Evolutionary conservation across 345 rosid genomes (phyloP).

Genomic region (Nephelium lappaceum): DNA sequence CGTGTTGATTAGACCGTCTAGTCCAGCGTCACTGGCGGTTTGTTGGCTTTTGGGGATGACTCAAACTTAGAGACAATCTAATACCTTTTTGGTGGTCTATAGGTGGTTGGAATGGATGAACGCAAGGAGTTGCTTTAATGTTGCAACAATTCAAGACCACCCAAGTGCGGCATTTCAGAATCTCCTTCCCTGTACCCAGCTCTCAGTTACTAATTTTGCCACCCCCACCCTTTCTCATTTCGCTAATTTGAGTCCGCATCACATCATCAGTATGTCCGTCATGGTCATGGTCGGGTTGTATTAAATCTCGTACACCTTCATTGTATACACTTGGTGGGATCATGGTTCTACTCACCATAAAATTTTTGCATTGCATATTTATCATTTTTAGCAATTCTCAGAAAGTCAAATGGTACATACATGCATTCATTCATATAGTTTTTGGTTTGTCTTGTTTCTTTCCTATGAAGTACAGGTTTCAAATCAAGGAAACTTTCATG

Average conservation of each 20-base stretch:
- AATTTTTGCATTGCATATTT: constrained; percentile 39
- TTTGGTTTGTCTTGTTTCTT: too few relatives aligned
- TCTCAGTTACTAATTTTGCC: constrained; percentile 14
- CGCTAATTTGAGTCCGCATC: constrained; percentile 26
- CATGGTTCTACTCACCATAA: constrained; percentile 30
- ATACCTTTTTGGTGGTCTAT: constrained; percentile 1
- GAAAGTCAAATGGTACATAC: constrained; percentile 31
- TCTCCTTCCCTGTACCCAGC: constrained; percentile 12
- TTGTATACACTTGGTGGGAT: constrained; percentile 17
- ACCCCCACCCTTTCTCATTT: background rate
- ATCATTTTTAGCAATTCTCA: constrained; percentile 17
- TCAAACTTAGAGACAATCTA: constrained; percentile 12
- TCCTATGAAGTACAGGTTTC: too few relatives aligned
- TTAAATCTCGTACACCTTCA: constrained; percentile 10
- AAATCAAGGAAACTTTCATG: too few relatives aligned
- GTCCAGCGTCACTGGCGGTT: constrained; percentile 7
- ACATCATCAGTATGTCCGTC: constrained; percentile 23
- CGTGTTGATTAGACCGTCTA: constrained; percentile 13
- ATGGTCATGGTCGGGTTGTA: constrained; percentile 27
- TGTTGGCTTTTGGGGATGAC: constrained; percentile 3
- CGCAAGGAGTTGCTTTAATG: constrained; percentile 20
- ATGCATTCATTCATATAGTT: constrained; percentile 40
- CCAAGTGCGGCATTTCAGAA: constrained; percentile 21
- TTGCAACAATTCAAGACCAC: constrained; percentile 28
- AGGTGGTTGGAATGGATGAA: constrained; percentile 22